These are phyloP conservation scores for Pigoraptor vietnamica DNA, from an alignment of 78 protist genomes.

Conservation along the genomic window DNA sequence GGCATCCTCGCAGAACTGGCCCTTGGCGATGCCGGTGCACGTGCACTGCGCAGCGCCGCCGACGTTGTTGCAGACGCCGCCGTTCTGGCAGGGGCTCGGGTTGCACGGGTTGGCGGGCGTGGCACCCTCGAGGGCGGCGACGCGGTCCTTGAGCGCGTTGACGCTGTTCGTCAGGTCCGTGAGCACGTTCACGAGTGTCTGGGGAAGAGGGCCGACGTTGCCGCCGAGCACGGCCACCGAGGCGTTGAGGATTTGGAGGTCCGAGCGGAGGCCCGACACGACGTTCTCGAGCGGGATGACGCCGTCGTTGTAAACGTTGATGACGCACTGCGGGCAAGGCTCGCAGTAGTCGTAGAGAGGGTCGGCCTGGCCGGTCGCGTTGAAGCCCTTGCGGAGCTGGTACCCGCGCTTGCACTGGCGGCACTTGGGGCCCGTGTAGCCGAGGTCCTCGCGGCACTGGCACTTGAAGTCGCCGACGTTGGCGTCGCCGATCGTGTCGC, in stretches of 20 bases:
- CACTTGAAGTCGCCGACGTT: background rate
- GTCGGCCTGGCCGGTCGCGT: background rate
- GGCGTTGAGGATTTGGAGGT: background rate
- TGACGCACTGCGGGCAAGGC: background rate
- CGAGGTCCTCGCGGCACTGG: background rate
- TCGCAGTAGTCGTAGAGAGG: background rate
- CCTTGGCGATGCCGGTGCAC: background rate
- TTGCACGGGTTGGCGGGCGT: background rate
- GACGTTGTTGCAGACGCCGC: background rate
- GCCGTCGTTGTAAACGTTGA: background rate
- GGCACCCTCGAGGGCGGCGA: background rate
- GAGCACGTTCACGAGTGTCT: background rate
- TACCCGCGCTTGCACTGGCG: background rate
- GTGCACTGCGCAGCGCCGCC: background rate
- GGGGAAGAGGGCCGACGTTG: background rate
- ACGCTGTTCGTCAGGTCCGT: background rate
- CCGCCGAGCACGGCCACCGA: background rate
- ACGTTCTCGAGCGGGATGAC: background rate
- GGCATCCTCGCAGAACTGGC: background rate
- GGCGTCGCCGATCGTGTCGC: background rate
- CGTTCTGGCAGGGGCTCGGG: background rate
- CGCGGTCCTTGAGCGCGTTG: background rate
- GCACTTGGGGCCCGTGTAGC: background rate
- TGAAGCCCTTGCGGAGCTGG: background rate
- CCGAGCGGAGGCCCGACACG: background rate